Conservation (phyloP, 176 grass and related monocot genomes). For the Aegilops sharonensis region DNA sequence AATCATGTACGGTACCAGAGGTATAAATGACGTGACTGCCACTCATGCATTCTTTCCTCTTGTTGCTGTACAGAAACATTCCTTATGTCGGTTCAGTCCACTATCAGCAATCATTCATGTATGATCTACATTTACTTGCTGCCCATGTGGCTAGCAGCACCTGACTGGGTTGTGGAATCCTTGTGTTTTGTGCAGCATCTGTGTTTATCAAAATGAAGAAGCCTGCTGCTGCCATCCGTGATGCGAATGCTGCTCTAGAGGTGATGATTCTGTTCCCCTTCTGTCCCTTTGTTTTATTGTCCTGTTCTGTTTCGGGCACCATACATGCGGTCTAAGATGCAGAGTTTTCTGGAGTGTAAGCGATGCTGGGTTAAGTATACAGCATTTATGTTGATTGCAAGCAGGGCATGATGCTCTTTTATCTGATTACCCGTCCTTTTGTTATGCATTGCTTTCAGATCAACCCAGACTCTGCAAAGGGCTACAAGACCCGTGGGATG, state of each 20-base stretch:
- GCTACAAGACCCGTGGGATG: constrained; percentile 90
- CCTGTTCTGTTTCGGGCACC: not conserved
- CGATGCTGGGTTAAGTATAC: not conserved
- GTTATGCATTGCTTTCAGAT: constrained; percentile 42
- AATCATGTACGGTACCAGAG: constrained; percentile 98
- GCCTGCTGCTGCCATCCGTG: constrained; percentile 88
- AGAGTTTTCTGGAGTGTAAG: not conserved
- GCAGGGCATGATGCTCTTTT: not conserved
- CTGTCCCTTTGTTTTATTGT: not conserved
- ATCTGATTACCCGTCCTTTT: not conserved
- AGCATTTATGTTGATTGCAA: not conserved
- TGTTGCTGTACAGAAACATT: not conserved
- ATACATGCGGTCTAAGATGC: not conserved
- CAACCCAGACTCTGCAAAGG: constrained; percentile 95
- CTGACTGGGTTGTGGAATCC: not conserved
- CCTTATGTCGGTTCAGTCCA: not conserved
- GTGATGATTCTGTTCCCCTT: constrained; percentile 7
- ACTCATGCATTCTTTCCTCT: not conserved
- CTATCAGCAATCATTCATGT: not conserved
- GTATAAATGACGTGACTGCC: constrained; percentile 15
- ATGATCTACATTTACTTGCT: not conserved
- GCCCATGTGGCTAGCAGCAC: not conserved
- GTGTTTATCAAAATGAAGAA: constrained; percentile 98
- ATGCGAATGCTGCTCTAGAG: constrained; percentile 89
- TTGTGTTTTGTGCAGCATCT: constrained; percentile 50